phyloP scores from a whole-genome alignment of 495 filamentous ascomycete genomes.

The Oidiodendron maius region DNA sequence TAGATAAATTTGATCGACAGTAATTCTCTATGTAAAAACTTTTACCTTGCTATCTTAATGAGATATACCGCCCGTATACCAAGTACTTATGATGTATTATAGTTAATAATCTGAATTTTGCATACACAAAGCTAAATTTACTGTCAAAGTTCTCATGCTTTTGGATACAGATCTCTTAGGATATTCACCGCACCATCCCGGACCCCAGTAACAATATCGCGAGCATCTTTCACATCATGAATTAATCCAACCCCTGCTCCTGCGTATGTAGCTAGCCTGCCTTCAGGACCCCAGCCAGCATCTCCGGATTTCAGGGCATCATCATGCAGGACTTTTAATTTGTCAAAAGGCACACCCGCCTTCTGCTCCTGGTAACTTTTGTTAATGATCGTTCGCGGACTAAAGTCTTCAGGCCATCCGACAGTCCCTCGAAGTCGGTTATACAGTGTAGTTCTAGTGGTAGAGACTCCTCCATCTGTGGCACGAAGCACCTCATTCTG shows the following conservation, averaged over 20 bases:
- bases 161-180: too few species aligned
- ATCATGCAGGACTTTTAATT: constrained; percentile 55
- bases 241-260: constrained; percentile 57
- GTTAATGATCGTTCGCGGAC: constrained; percentile 58
- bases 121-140: too few species aligned
- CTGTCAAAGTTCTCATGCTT: too few species aligned
- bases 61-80: too few species aligned
- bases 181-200: constrained; percentile 30
- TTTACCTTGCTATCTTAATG: too few species aligned
- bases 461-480: constrained; percentile 56
- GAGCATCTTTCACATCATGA: constrained; percentile 57
- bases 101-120: too few species aligned
- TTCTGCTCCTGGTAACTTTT: constrained; percentile 52
- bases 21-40: too few species aligned
- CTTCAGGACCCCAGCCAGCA: constrained; percentile 53
- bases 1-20: too few species aligned
- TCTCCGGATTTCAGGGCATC: constrained; percentile 39
- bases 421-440: constrained; percentile 63
- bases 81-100: too few species aligned
- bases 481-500: constrained; percentile 50
- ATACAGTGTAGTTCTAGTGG: constrained; percentile 62
- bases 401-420: constrained; percentile 62
- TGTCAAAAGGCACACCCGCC: constrained; percentile 47
- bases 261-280: constrained; percentile 68
- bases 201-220: constrained; percentile 62